Evolutionary conservation across 352 stramenopile genomes (phyloP), one percentile per base, ranked within the genome.

Genomic region (Pythium graminicola): DNA sequence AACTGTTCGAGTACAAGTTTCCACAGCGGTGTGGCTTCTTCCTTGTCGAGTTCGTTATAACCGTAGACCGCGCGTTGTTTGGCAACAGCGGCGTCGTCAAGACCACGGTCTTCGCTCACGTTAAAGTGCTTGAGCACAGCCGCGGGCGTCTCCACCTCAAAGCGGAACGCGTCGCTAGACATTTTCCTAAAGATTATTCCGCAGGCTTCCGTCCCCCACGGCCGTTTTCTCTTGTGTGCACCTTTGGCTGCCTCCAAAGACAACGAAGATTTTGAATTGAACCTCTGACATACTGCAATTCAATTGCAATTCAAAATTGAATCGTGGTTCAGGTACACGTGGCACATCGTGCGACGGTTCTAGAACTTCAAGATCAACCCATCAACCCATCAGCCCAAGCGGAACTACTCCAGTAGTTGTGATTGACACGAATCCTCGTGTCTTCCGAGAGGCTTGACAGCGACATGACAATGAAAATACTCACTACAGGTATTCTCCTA

Each of bases 1-100:
- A 99, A 99, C 75, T 99, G 97, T 73, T 98, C 95, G 26, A 98
- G 64, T 62, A 98, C 93, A 7, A 99, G 76, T 75, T 96, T 91
- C 89, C 85, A 97, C 28, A 96, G 65, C 22, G 87, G 83, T 55
- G 82, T 96, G 36, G 66, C 70, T 36, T 94, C 81, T 61, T 96
- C 86, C 67, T 96, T 94, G 51, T 86, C 85, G 39, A 96, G 68
- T 57, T 95, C 89, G 47, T 97, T 96, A 54, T 64, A 93, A 51
- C 89, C 89, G 52, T 83, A 71, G 28, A 54, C 28, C 2, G 68
- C 65, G 48, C 76, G 82, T 35, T 71, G 70, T 57, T 79, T 74
- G 39, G 73, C 67, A 27, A 91, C 79, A 8, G 81, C 69, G 7
- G 58, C 67, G 17, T 70, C 49, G 46, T 57, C 81, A 47, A 92